These are phyloP conservation scores for Capsella bursapastoris DNA, from an alignment of 345 rosid genomes.

Conservation along the genomic window DNA sequence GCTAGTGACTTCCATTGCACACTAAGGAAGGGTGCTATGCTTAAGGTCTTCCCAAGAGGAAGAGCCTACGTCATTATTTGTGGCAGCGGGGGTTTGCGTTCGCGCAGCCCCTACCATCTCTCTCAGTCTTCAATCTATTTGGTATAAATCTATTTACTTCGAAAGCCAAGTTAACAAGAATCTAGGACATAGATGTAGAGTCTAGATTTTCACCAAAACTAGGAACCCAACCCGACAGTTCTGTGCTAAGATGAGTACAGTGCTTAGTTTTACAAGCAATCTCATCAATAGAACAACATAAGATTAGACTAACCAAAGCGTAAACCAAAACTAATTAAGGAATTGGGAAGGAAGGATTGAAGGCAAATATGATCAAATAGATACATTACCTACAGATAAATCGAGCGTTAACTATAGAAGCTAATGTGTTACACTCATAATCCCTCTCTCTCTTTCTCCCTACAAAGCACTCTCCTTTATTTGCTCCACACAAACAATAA, in stretches of 20 bases:
- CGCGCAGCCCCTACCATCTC: slow-evolving; percentile 59
- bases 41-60: slow-evolving; percentile 52
- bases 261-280: background rate
- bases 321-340: background rate
- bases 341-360: background rate
- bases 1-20: slow-evolving; percentile 51
- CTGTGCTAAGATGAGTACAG: background rate
- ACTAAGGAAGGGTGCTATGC: slow-evolving; percentile 40
- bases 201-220: too few relatives aligned
- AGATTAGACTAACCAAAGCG: background rate
- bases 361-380: slow-evolving; percentile 11
- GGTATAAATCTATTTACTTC: too few relatives aligned
- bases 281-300: background rate
- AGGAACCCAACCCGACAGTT: background rate
- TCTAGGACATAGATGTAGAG: too few relatives aligned
- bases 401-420: slow-evolving; percentile 14
- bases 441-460: slow-evolving; percentile 2
- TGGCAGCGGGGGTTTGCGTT: slow-evolving; percentile 61
- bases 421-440: slow-evolving; percentile 18
- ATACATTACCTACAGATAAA: slow-evolving; percentile 27
- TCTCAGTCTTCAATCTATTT: too few relatives aligned
- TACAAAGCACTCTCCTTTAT: slow-evolving; percentile 22
- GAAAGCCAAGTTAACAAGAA: too few relatives aligned
- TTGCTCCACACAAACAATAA: slow-evolving; percentile 22
- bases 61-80: slow-evolving; percentile 74